Base-by-base conservation (phyloP, 2,329 filamentous ascomycete genomes). In the Stagonosporopsis rhizophila region DNA sequence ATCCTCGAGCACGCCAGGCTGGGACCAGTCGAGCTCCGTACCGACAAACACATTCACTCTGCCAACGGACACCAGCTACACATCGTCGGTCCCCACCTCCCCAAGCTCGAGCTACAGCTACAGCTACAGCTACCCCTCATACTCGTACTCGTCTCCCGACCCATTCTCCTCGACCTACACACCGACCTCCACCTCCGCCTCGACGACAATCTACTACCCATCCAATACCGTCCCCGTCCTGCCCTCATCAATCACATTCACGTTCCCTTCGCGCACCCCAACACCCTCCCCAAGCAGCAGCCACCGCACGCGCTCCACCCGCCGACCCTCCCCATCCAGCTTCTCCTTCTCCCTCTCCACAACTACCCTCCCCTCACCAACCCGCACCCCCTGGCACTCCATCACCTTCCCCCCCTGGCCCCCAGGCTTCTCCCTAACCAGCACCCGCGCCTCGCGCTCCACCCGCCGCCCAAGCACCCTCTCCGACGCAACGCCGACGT, bases 191-290 rank as follows among this genome's bases (percentile, higher is more conserved):
- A 35, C 46, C 2, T 28, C 46, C 1, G 35, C 35, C 15, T 40
- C 46, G 20, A 37, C 46, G n/a, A 22, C 45, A 7, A 19, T 46
- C 23, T 56, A 34, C 27, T 56, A 51, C 25, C 15, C 42, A 6
- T 37, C 32, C 3, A 11, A 15, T 2, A 38, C 47, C 6, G 32
- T 48, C 9, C 47, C 53, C 5, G 30, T 42, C 7, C 4, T 48
- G 12, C 42, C 53, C 2, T 52, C 53, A 1, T 37, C 42, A 1
- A 47, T 56, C 4, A 56, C 53, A 1, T 56, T 56, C n/a, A 45
- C 44, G 2, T 56, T 52, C 30, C 47, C 25, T 44, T 47, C 39
- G 23, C n/a, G 44, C 25, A 15, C 28, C 15, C 53, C 52, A 23
- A 51, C 46, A 4, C 23, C 52, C 1, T 46, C 39, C 6, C 34